Evolutionary conservation across 2,329 filamentous ascomycete genomes (phyloP).

Genomic region (Chalaropsis ovoidea): DNA sequence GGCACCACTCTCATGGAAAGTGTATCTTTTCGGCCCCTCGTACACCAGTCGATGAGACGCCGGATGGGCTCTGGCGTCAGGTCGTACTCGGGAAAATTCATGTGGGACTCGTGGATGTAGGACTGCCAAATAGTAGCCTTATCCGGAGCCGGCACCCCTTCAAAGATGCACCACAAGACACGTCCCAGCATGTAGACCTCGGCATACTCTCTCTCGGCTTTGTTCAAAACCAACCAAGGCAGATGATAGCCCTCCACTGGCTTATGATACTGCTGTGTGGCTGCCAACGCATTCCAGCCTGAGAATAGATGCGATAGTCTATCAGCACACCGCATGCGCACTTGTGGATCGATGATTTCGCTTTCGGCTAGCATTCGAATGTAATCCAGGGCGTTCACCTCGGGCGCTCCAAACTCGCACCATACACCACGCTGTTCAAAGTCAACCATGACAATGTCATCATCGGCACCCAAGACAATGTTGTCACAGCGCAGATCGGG

Average conservation of each 20-base stretch:
- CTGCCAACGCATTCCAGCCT: slow-evolving; percentile 37
- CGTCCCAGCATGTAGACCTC: slow-evolving; percentile 55
- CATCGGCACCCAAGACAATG: slow-evolving; percentile 41
- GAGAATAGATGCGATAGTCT: slow-evolving; percentile 40
- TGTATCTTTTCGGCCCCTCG: slow-evolving; percentile 38
- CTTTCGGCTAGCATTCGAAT: slow-evolving; percentile 44
- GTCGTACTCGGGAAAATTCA: slow-evolving; percentile 46
- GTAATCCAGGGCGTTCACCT: slow-evolving; percentile 51
- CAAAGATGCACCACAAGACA: slow-evolving; percentile 53
- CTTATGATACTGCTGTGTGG: slow-evolving; percentile 40
- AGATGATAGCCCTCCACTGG: slow-evolving; percentile 45
- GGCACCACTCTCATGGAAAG: slow-evolving; percentile 40
- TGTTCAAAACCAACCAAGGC: slow-evolving; percentile 45
- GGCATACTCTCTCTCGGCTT: slow-evolving; percentile 45
- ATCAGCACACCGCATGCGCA: slow-evolving; percentile 36
- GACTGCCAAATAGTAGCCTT: slow-evolving; percentile 49
- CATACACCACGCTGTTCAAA: slow-evolving; percentile 55
- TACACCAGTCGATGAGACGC: slow-evolving; percentile 44
- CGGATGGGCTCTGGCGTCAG: slow-evolving; percentile 40
- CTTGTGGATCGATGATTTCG: slow-evolving; percentile 36
- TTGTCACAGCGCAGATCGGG: slow-evolving; percentile 52
- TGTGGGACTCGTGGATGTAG: slow-evolving; percentile 45
- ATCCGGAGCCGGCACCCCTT: slow-evolving; percentile 49
- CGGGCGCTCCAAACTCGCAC: slow-evolving; percentile 52
- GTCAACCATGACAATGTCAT: slow-evolving; percentile 47